A percentile compares a stretch with the other conserved stretches of the same genome.
phyloP scores from a whole-genome alignment of 1,284 basidiomycete species.

The Irpex sp. region DNA sequence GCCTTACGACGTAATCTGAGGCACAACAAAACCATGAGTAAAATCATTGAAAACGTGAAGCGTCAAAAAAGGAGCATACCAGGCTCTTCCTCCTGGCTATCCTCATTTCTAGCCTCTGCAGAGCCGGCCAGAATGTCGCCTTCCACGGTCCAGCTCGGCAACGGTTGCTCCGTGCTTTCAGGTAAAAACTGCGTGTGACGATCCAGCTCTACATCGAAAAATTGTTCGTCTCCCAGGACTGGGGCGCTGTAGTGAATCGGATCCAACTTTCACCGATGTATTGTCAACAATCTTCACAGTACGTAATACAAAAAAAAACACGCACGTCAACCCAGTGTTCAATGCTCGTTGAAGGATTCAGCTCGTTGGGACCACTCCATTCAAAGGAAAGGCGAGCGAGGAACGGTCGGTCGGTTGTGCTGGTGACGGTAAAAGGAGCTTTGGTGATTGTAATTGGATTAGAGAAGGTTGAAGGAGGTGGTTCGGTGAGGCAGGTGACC shows the following conservation, averaged over 20 bases:
- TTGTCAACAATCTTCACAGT: not conserved
- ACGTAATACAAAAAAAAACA: conserved; percentile 8
- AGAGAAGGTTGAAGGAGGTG: conserved; percentile 31
- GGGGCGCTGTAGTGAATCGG: conserved; percentile 43
- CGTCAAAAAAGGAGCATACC: not conserved
- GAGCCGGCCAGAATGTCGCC: not conserved
- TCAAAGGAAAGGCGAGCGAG: conserved; percentile 56
- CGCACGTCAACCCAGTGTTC: conserved; percentile 78
- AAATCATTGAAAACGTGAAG: not conserved
- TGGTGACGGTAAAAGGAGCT: conserved; percentile 57
- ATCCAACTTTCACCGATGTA: conserved; percentile 47
- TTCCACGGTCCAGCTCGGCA: conserved; percentile 20
- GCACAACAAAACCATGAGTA: not conserved
- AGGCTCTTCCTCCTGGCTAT: conserved; percentile 13
- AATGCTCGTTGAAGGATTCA: conserved; percentile 40
- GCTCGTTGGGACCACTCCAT: conserved; percentile 37
- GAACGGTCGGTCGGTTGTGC: conserved; percentile 57
- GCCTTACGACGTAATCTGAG: conserved; percentile 37
- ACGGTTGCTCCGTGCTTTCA: conserved; percentile 9
- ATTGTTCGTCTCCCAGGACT: conserved; percentile 63
- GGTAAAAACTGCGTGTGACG: conserved; percentile 52
- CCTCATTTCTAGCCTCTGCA: not conserved
- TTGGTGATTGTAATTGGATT: conserved; percentile 33
- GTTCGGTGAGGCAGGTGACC: conserved; percentile 42
- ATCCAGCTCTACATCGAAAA: conserved; percentile 70